Conservation (phyloP, 2,329 filamentous ascomycete species). For the Apiospora koreana region DNA sequence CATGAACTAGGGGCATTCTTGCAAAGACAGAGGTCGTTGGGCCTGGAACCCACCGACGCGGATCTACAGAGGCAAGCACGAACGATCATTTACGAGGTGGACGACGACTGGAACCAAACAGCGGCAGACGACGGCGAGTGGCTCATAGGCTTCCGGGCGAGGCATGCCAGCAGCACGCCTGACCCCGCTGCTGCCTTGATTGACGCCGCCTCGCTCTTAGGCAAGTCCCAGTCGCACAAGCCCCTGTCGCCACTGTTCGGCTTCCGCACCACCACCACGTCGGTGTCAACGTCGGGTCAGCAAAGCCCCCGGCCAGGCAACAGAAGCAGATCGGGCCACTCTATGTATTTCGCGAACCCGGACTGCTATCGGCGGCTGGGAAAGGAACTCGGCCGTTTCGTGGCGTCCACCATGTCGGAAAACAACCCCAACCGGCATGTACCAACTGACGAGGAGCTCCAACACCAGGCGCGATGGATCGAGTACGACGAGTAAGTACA, state of each 20-base stretch:
- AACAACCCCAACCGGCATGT: constrained; percentile 62
- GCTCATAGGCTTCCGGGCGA: constrained; percentile 53
- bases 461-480: constrained; percentile 64
- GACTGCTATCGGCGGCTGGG: constrained; percentile 61
- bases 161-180: constrained; percentile 36
- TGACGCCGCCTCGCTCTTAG: constrained; percentile 18
- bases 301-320: constrained; percentile 13
- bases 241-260: constrained; percentile 14
- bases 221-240: constrained; percentile 17
- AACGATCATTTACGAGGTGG: constrained; percentile 58
- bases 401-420: constrained; percentile 53
- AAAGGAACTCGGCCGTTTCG: constrained; percentile 54
- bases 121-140: constrained; percentile 57
- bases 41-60: constrained; percentile 52
- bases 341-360: constrained; percentile 54
- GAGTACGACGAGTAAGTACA: constrained; percentile 59
- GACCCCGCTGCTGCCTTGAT: constrained; percentile 23
- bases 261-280: neutral
- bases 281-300: neutral
- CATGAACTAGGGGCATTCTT: constrained; percentile 56
- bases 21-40: constrained; percentile 42
- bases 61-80: constrained; percentile 59
- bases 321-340: neutral
- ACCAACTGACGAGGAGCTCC: constrained; percentile 63
- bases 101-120: constrained; percentile 66